Base-by-base conservation (phyloP, 129 eudicot genomes). In the Artemisia annua region DNA sequence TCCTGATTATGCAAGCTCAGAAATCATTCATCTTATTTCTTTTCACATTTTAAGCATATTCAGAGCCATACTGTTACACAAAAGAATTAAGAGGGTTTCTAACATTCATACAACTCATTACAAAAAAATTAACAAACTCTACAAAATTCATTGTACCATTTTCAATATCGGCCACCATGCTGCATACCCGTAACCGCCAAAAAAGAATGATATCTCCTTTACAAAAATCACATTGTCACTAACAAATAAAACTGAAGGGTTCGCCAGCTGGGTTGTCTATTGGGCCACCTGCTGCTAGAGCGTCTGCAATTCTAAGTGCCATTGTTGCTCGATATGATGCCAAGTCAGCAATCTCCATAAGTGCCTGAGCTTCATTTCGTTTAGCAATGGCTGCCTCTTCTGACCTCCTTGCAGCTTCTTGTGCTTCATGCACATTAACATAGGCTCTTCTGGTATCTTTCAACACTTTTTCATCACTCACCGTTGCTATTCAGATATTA, bases 221-320 rank as follows among this genome's bases (percentile, higher is more conserved):
- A 48, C 48, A 60, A 18, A 60, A 11, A 24, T 11, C 63, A 63
- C 19, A 14, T 22, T 1, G 32, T 35, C 24, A 63, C n/a, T 17
- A 63, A 66, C 13, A 43, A 51, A 51, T 20, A 20, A 13, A 18
- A 53, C 43, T 53, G 14, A 64, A 1, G 5, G n/a, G 8, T 56
- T 54, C 55, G 44, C 56, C 61, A 26, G 61, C 16, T 50, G 19
- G 11, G 7, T n/a, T 22, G 26, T 15, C 24, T 26, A 49, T 16
- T 71, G 66, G 57, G 35, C 56, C 28, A 54, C 44, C 46, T 0
- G 54, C 46, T 63, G 86, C 86, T 62, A 79, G 79, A 65, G 87
- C 84, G 66, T 86, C 93, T 1, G 98, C 90, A 49, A 94, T 90
- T 77, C 79, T 71, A 18, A 86, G 82, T 7, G 93, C 93, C 89